Percentiles rank a stretch among this genome's conserved stretches.
Conservation (phyloP, 179 eudicot species). For the Beta lomatogona region DNA sequence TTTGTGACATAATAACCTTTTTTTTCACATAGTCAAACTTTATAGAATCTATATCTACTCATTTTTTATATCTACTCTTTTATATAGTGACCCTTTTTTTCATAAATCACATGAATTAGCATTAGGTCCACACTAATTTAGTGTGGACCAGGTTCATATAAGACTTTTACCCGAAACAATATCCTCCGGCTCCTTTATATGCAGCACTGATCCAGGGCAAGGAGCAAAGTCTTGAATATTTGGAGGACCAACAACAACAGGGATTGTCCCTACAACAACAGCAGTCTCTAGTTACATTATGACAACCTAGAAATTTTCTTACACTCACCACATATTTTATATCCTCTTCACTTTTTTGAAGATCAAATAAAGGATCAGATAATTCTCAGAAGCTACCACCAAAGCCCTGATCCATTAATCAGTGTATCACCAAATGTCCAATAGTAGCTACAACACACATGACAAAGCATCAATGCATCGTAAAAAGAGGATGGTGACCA, state of each 20-base stretch:
- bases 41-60: too few relatives aligned
- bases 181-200: slow-evolving; percentile 74
- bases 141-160: too few relatives aligned
- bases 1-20: too few relatives aligned
- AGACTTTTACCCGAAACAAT: too few relatives aligned
- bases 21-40: too few relatives aligned
- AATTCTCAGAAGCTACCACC: background rate
- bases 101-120: too few relatives aligned
- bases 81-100: too few relatives aligned
- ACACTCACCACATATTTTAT: background rate
- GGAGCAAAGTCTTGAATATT: slow-evolving; percentile 95
- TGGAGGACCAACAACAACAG: slow-evolving; percentile 95
- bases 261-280: slow-evolving; percentile 62
- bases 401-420: background rate
- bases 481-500: background rate
- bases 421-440: background rate
- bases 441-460: background rate
- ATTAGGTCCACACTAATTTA: too few relatives aligned
- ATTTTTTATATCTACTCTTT: too few relatives aligned
- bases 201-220: slow-evolving; percentile 62
- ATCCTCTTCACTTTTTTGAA: background rate
- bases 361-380: background rate
- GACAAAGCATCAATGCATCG: background rate
- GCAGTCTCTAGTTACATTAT: slow-evolving; percentile 3
- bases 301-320: background rate